phyloP scores from a whole-genome alignment of 179 eudicot species.

The Spergularia azorica region DNA sequence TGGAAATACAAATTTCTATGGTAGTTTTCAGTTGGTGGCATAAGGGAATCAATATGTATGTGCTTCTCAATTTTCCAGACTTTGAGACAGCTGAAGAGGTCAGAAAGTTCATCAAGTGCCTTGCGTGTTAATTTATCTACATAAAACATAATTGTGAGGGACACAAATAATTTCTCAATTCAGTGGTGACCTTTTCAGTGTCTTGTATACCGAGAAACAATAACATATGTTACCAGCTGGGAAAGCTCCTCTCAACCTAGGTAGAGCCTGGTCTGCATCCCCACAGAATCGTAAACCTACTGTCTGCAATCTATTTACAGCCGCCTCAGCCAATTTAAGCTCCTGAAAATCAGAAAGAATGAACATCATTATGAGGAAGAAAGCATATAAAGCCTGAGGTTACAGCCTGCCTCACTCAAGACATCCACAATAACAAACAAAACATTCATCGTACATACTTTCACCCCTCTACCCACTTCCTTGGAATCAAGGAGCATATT shows the following conservation, averaged over 20 bases:
- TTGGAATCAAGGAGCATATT: neutral
- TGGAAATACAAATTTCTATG: constrained; percentile 90
- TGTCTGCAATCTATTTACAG: constrained; percentile 87
- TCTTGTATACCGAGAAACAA: constrained; percentile 3
- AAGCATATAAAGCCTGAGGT: too few species aligned
- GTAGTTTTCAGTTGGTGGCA: constrained; percentile 87
- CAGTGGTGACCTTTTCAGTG: neutral
- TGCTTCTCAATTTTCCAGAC: constrained; percentile 73
- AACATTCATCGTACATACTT: neutral
- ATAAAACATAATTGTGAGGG: constrained; percentile 17
- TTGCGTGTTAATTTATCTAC: constrained; percentile 69
- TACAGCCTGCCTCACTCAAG: neutral
- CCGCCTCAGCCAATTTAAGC: constrained; percentile 76
- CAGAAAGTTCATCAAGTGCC: constrained; percentile 91
- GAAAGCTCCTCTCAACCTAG: constrained; percentile 94
- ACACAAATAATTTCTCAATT: neutral
- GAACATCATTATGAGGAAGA: constrained; percentile 14
- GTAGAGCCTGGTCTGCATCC: constrained; percentile 81
- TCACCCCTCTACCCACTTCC: neutral
- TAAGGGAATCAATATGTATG: constrained; percentile 76
- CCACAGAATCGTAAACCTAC: constrained; percentile 90
- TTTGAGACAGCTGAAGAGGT: constrained; percentile 73
- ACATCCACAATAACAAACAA: neutral
- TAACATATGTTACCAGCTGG: constrained; percentile 60
- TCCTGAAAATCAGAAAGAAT: constrained; percentile 49